Percentiles rank a stretch among this genome's conserved stretches.
phyloP scores from a whole-genome alignment of 2,329 filamentous ascomycete genomes.

The Harringtonia aguacate region DNA sequence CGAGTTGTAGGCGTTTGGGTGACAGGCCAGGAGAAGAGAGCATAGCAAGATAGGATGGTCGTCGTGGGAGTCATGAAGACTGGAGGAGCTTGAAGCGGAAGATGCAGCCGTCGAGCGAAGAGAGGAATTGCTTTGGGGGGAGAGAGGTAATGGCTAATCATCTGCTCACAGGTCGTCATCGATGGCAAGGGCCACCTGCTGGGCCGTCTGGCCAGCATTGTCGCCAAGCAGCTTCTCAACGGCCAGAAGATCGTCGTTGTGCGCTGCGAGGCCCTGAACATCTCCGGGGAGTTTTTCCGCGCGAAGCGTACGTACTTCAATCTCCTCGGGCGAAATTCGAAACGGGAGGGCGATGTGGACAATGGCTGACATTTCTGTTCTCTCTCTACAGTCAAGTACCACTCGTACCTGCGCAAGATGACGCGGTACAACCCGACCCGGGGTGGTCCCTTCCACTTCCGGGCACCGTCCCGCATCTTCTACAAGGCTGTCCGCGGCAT shows the following conservation, averaged over 20 bases:
- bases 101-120: neutral
- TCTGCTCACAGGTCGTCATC: slow-evolving; percentile 69
- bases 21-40: too few relatives aligned
- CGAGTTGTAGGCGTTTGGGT: too few relatives aligned
- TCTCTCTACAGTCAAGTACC: slow-evolving; percentile 85
- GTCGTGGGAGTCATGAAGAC: too few relatives aligned
- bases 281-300: slow-evolving; percentile 99
- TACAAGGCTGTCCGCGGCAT: slow-evolving; percentile 99
- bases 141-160: slow-evolving; percentile 3
- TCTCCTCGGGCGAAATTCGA: neutral
- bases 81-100: too few relatives aligned
- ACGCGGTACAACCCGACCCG: slow-evolving; percentile 99
- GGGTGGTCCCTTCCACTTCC: slow-evolving; percentile 99
- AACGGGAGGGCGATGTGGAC: neutral
- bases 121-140: too few relatives aligned
- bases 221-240: slow-evolving; percentile 97
- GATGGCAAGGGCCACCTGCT: slow-evolving; percentile 99
- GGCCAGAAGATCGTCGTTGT: slow-evolving; percentile 99
- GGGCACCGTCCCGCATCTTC: slow-evolving; percentile 97
- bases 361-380: neutral
- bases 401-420: slow-evolving; percentile 99
- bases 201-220: slow-evolving; percentile 94
- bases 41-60: too few relatives aligned
- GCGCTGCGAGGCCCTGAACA: slow-evolving; percentile 98
- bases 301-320: slow-evolving; percentile 94